phyloP scores from a whole-genome alignment of 768 basidiomycete genomes.

The Pulveroboletus sp. region DNA sequence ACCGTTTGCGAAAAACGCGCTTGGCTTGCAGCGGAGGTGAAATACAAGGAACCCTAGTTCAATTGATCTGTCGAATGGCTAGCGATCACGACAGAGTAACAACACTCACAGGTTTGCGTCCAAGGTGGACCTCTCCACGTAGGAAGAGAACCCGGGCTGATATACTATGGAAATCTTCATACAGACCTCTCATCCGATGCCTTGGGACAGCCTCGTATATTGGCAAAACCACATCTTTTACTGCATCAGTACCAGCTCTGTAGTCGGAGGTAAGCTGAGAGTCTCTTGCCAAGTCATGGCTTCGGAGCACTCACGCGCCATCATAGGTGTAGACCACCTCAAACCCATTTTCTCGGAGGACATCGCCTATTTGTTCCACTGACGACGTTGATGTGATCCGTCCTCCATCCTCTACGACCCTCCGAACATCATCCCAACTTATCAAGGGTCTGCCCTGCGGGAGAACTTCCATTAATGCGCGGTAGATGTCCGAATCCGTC shows the following conservation, averaged over 20 bases:
- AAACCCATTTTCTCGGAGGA: slow-evolving; percentile 37
- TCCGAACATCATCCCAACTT: slow-evolving; percentile 22
- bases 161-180: slow-evolving; percentile 35
- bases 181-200: slow-evolving; percentile 32
- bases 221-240: slow-evolving; percentile 36
- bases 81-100: not conserved
- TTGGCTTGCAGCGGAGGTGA: slow-evolving; percentile 29
- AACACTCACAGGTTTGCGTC: slow-evolving; percentile 35
- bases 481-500: slow-evolving; percentile 13
- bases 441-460: slow-evolving; percentile 15
- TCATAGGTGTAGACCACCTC: slow-evolving; percentile 39
- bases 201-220: slow-evolving; percentile 32
- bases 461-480: slow-evolving; percentile 14
- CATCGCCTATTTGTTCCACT: slow-evolving; percentile 27
- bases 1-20: slow-evolving; percentile 29
- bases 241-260: slow-evolving; percentile 36
- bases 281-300: not conserved
- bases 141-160: slow-evolving; percentile 36
- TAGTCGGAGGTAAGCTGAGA: not conserved
- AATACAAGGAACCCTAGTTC: slow-evolving; percentile 30
- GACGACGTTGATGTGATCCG: slow-evolving; percentile 19
- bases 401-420: slow-evolving; percentile 18
- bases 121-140: slow-evolving; percentile 35
- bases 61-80: not conserved
- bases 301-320: slow-evolving; percentile 33